Evolutionary conservation across 116 monocot species (phyloP).

Genomic region (Papilionanthe hybrid): DNA sequence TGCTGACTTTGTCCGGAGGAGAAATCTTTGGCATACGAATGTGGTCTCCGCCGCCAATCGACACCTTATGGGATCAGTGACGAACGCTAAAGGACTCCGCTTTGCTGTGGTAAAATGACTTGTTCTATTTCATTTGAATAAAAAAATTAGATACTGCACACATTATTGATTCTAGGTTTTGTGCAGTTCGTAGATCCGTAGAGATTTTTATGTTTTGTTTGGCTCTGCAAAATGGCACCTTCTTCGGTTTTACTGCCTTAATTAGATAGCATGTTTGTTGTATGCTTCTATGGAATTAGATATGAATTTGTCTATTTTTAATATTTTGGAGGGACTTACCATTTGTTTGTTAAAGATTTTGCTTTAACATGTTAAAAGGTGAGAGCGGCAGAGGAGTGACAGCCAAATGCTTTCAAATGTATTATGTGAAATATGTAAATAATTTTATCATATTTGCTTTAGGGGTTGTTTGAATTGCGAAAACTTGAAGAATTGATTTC

Average conservation of each 20-base stretch:
- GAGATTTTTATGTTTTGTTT: background rate
- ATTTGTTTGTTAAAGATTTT: background rate
- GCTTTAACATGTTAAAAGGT: background rate
- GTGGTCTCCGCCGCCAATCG: slow-evolving; percentile 29
- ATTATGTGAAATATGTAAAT: background rate
- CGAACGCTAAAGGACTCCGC: slow-evolving; percentile 52
- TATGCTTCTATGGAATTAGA: background rate
- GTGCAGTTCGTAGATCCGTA: background rate
- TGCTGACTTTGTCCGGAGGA: slow-evolving; percentile 6
- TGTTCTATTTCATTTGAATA: slow-evolving; percentile 1
- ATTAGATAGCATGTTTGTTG: background rate
- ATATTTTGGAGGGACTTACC: background rate
- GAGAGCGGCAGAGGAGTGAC: background rate
- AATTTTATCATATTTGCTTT: background rate
- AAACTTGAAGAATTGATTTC: no score
- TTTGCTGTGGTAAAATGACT: slow-evolving; percentile 64
- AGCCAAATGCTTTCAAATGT: background rate
- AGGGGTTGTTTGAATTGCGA: background rate
- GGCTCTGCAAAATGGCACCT: no score
- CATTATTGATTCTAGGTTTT: background rate
- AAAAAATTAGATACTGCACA: background rate
- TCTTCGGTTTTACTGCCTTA: background rate
- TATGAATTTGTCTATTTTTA: background rate
- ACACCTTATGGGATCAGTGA: slow-evolving; percentile 61
- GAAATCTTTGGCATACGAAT: slow-evolving; percentile 10